Evolutionary conservation across 495 filamentous ascomycete species (phyloP).

Genomic region (Podospora tetraspora): DNA sequence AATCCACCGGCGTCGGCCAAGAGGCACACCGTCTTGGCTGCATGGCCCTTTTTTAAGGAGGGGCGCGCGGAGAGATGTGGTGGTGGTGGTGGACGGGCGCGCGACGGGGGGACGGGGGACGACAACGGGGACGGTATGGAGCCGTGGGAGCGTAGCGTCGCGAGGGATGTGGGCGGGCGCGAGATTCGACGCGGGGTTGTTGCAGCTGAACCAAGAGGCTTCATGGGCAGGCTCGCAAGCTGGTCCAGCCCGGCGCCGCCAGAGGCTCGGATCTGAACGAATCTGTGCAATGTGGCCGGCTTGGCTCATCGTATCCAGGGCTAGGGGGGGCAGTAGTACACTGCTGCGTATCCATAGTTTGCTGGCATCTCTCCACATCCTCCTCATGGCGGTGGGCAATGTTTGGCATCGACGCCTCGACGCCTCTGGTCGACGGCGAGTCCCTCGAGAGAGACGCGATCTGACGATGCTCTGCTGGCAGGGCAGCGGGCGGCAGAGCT

Average conservation of each 20-base stretch:
- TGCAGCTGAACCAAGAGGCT: conserved; percentile 2
- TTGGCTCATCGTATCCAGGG: conserved; percentile 20
- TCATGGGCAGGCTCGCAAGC: conserved; percentile 16
- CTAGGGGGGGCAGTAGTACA: not conserved
- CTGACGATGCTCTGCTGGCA: not conserved
- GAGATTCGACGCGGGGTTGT: conserved; percentile 15
- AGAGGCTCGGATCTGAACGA: conserved; percentile 29
- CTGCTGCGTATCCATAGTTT: not conserved
- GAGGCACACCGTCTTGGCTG: conserved; percentile 15
- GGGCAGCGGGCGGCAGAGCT: not conserved
- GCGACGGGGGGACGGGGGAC: not conserved
- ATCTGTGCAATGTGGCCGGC: conserved; percentile 31
- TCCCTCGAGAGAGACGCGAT: not conserved
- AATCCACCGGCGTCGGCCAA: conserved; percentile 24
- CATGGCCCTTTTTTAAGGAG: conserved; percentile 9
- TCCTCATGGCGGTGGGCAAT: conserved; percentile 15
- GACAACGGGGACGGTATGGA: conserved; percentile 6
- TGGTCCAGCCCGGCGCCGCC: conserved; percentile 14
- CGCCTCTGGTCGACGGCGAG: not conserved
- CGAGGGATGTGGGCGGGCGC: not conserved
- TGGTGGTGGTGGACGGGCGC: not conserved
- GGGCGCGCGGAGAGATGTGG: not conserved
- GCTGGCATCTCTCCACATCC: not conserved
- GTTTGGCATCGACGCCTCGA: not conserved
- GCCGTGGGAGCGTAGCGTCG: not conserved